phyloP scores from a whole-genome alignment of 2,329 filamentous ascomycete species.

The Aureobasidium sp. region DNA sequence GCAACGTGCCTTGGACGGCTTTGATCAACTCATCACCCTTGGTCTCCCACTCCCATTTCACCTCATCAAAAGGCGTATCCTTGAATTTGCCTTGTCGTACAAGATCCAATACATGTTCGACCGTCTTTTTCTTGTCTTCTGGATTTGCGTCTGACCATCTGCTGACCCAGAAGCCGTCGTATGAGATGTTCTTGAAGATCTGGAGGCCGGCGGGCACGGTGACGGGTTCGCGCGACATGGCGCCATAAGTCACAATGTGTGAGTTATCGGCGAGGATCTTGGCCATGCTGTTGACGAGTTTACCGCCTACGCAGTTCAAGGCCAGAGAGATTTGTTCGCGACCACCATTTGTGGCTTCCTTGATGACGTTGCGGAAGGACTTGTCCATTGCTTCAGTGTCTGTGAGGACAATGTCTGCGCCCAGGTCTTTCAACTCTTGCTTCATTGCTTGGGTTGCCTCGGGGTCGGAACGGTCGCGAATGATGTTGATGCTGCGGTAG shows the following conservation, averaged over 20 bases:
- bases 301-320: conserved; percentile 90
- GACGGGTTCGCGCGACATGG: conserved; percentile 86
- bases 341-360: conserved; percentile 62
- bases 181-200: conserved; percentile 88
- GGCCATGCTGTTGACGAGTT: conserved; percentile 70
- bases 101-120: conserved; percentile 76
- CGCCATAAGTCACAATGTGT: conserved; percentile 87
- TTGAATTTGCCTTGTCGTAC: conserved; percentile 70
- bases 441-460: conserved; percentile 60
- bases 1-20: conserved; percentile 74
- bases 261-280: conserved; percentile 61
- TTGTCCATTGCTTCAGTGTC: conserved; percentile 54
- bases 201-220: conserved; percentile 72
- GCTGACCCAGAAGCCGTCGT: conserved; percentile 92
- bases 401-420: conserved; percentile 57
- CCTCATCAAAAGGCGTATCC: conserved; percentile 74
- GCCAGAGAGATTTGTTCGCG: conserved; percentile 68
- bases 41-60: conserved; percentile 78
- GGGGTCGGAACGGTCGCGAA: conserved; percentile 68
- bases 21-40: conserved; percentile 60
- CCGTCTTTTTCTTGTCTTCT: conserved; percentile 66
- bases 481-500: conserved; percentile 80
- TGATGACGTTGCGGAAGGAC: conserved; percentile 56
- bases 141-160: conserved; percentile 75
- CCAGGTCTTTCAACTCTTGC: conserved; percentile 53